phyloP scores from a whole-genome alignment of 805 yeast genomes.

The Candida maesae region DNA sequence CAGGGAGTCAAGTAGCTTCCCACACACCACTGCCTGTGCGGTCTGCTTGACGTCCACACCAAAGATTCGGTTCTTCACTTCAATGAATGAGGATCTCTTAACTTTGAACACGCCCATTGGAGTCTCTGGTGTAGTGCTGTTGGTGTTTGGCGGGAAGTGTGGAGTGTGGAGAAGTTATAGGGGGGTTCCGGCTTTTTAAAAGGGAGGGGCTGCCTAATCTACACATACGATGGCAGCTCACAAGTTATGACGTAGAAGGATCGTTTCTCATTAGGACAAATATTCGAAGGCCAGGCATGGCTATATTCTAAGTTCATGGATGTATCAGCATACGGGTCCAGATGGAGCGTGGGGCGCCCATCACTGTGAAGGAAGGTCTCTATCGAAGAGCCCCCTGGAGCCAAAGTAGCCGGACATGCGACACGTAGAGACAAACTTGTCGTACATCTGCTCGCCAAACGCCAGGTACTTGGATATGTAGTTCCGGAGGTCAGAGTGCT shows the following conservation, averaged over 20 bases:
- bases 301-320: no score
- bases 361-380: conserved; percentile 2
- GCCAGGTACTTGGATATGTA: conserved; percentile 50
- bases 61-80: conserved; percentile 7
- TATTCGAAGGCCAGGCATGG: no score
- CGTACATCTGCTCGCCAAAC: conserved; percentile 61
- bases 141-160: no score
- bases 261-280: no score
- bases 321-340: no score
- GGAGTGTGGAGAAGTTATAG: no score
- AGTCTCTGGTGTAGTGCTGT: no score
- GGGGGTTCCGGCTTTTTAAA: no score
- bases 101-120: conserved; percentile 9
- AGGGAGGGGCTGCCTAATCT: no score
- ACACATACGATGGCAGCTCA: no score
- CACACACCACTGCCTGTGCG: conserved; percentile 1
- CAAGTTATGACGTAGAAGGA: no score
- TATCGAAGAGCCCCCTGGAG: conserved; percentile 14
- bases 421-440: conserved; percentile 41
- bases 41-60: conserved; percentile 2
- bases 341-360: neutral
- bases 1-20: conserved; percentile 7
- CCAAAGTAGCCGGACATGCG: conserved; percentile 46
- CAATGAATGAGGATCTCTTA: conserved; percentile 5
- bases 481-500: conserved; percentile 35